These are phyloP conservation scores for Cystobasidium slooffiae DNA, from an alignment of 1,284 basidiomycete genomes.

Conservation along the genomic window DNA sequence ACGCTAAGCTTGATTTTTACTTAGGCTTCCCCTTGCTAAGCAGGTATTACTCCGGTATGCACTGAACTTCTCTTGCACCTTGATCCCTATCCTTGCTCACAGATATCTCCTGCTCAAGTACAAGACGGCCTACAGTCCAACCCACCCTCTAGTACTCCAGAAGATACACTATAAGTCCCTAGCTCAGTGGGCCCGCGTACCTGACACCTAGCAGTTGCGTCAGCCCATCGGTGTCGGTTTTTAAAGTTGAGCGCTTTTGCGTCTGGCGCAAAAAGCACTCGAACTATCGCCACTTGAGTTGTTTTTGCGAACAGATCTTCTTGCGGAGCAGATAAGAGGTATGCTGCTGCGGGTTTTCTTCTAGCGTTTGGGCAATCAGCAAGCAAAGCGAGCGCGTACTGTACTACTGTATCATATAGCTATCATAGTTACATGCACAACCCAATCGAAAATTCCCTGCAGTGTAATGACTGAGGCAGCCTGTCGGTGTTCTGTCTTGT, in stretches of 20 bases:
- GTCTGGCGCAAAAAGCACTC: not conserved
- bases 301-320: conserved; percentile 2
- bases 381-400: not conserved
- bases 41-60: too few relatives aligned
- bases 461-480: not conserved
- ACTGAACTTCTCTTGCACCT: conserved; percentile 1
- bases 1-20: too few relatives aligned
- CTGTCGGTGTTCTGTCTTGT: not conserved
- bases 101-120: not conserved
- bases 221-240: conserved; percentile 1
- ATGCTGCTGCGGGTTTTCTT: not conserved
- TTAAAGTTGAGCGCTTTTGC: conserved; percentile 2
- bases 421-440: not conserved
- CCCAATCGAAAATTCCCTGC: not conserved
- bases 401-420: conserved; percentile 2
- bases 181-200: not conserved
- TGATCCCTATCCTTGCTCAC: not conserved
- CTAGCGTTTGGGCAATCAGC: conserved; percentile 1
- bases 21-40: too few relatives aligned
- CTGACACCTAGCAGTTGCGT: not conserved
- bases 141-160: not conserved
- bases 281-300: conserved; percentile 2
- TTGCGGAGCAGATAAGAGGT: not conserved
- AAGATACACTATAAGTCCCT: not conserved
- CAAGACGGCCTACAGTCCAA: not conserved